These are phyloP conservation scores for Ephemerocybe angulata DNA, from an alignment of 768 basidiomycete species.

Conservation along the genomic window DNA sequence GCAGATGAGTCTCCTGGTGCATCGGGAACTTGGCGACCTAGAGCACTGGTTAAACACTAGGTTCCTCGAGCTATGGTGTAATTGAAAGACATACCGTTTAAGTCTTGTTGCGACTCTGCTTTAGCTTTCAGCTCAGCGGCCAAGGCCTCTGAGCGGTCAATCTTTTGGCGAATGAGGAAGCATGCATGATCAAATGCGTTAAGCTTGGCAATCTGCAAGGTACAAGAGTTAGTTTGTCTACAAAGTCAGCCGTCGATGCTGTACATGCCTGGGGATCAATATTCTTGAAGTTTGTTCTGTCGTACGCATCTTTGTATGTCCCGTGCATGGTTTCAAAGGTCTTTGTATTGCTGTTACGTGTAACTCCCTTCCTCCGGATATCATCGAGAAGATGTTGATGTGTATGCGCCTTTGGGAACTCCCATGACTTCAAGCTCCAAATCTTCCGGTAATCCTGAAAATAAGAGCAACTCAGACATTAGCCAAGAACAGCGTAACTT, in stretches of 20 bases:
- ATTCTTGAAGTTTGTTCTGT: conserved; percentile 29
- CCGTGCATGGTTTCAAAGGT: conserved; percentile 30
- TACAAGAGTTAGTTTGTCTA: background rate
- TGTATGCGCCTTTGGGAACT: conserved; percentile 35
- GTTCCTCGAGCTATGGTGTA: background rate
- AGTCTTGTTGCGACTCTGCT: background rate
- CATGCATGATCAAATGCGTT: background rate
- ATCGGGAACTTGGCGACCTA: background rate
- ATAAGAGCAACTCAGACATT: no score
- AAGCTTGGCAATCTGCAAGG: background rate
- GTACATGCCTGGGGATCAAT: conserved; percentile 27
- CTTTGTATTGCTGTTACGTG: conserved; percentile 27
- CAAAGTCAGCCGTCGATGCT: background rate
- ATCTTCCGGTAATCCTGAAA: no score
- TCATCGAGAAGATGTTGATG: conserved; percentile 29
- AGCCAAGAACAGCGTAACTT: no score
- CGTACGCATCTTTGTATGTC: conserved; percentile 24
- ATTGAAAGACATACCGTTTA: background rate
- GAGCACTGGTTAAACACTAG: background rate
- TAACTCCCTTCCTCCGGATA: conserved; percentile 30
- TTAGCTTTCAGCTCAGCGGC: background rate
- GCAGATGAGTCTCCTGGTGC: background rate
- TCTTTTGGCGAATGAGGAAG: background rate
- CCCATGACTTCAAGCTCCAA: conserved; percentile 32
- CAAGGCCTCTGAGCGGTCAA: background rate